Base-by-base conservation (phyloP, 148 eudicot genomes). In the Amaranthus palmeri region DNA sequence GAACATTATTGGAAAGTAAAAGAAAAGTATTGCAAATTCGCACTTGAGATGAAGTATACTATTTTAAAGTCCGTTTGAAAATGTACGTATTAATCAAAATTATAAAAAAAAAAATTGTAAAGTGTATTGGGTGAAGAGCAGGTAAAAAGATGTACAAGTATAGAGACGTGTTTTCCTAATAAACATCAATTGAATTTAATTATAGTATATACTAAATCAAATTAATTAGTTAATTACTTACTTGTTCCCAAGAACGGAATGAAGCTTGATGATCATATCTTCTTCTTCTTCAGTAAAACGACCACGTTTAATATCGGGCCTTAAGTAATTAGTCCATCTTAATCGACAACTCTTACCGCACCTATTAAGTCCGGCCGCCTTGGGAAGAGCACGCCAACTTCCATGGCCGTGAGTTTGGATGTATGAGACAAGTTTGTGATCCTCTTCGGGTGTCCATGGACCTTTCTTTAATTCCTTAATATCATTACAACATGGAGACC, bases 331-430 rank as follows among this genome's bases (percentile, higher is more conserved):
- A 63, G 76, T 82, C 93, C 93, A 88, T 73, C 93, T 76, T 4
- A 88, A 63, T 17, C 93, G 72, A 54, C 93, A 88, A 77, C 93
- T 88, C 85, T 88, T 88, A 5, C 93, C 90, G 42, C 93, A 88
- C 42, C 93, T 60, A 7, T 86, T 88, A 58, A 88, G 70, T 0
- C 87, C 88, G 0, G 90, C 93, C 0, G 58, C 77, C 81, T 74
- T 85, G 4, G 93, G 85, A 13, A 88, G 82, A n/a, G 82, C 74
- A 45, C 85, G 81, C 93, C 93, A 88, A 13, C 85, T 88, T 68
- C 86, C 90, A 73, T 72, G 85, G 63, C 90, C 90, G 45, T 86
- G 80, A 56, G 78, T 66, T 15, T 77, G 77, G 61, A 88, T 81
- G 74, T 81, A 86, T 40, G 83, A 77, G 3, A 75, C 54, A 17